Evolutionary conservation across 1,284 basidiomycete species (phyloP).

Genomic region (Melanopsichium pennsylvanicum): DNA sequence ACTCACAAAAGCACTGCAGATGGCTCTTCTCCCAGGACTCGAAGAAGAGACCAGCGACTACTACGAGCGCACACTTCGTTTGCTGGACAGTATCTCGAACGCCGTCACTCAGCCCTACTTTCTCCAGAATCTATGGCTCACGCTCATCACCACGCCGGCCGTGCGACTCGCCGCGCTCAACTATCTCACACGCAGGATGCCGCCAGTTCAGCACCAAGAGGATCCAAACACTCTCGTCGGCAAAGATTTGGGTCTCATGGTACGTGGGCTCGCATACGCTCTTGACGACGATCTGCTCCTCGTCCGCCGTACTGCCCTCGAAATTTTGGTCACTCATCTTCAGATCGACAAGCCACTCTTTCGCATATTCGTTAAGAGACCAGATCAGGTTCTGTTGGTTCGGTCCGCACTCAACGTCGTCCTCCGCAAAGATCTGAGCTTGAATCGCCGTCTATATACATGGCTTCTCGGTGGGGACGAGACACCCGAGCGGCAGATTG

Average conservation of each 20-base stretch:
- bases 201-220: constrained; percentile 61
- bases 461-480: constrained; percentile 88
- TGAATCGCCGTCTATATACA: constrained; percentile 89
- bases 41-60: constrained; percentile 69
- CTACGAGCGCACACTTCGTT: constrained; percentile 87
- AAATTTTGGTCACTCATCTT: constrained; percentile 56
- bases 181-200: constrained; percentile 81
- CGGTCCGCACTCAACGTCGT: constrained; percentile 56
- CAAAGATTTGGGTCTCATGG: constrained; percentile 87
- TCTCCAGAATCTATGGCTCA: constrained; percentile 92
- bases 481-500: constrained; percentile 68
- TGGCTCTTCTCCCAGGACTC: constrained; percentile 79
- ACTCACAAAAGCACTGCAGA: constrained; percentile 89
- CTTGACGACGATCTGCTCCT: constrained; percentile 80
- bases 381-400: constrained; percentile 53
- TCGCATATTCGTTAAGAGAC: constrained; percentile 13
- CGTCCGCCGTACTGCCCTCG: constrained; percentile 65
- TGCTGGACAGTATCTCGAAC: constrained; percentile 83
- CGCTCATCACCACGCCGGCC: constrained; percentile 86
- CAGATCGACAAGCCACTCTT: constrained; percentile 47
- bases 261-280: constrained; percentile 85
- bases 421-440: constrained; percentile 86
- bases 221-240: constrained; percentile 67
- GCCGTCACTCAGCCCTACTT: constrained; percentile 79
- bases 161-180: constrained; percentile 87